Base-by-base conservation (phyloP, 495 filamentous ascomycete species). In the Haplographium delicatum region DNA sequence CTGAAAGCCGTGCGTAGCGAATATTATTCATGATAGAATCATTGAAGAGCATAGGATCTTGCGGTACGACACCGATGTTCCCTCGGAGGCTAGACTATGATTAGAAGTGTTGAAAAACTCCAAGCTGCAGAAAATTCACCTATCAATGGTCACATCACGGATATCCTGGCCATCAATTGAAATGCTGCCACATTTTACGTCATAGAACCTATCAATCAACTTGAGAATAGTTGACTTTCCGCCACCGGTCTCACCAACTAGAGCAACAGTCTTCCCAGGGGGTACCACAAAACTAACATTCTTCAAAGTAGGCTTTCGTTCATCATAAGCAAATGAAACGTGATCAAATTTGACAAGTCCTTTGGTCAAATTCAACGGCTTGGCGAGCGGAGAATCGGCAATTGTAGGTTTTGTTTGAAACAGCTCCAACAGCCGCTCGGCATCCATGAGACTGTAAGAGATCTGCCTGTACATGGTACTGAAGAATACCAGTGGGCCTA, bases 161-260 rank as follows among this genome's bases (percentile, higher is more conserved):
- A 90, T 79, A 58, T 90, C 81, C 45, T 88, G 84, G 3, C 79
- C 82, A 60, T 91, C 87, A 43, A 91, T 85, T n/a, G 64, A 61
- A 46, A 91, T 85, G 2, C 65, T 68, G 1, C 87, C 87, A 10
- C 60, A 59, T 3, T 68, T 74, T 2, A 84, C 73, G 55, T 91
- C 83, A 66, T 86, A 90, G 61, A 84, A 83, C 0, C 87, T 73
- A 51, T 79, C 72, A 15, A 90, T 73, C 5, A 91, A 73, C 54
- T 86, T 84, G 37, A 89, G 68, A 31, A 88, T 81, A 2, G 85
- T 88, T 2, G 85, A 85, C 59, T 91, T 93, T 16, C 87, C 87
- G 20, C 78, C 77, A 18, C 87, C 87, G 2, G 84, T 86, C 53
- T 80, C 76, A 2, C 87, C 88, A n/a, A 90, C 87, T 15, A 91